Conservation (phyloP, 331 rosid species). For the Rhamnella rubrinervis region DNA sequence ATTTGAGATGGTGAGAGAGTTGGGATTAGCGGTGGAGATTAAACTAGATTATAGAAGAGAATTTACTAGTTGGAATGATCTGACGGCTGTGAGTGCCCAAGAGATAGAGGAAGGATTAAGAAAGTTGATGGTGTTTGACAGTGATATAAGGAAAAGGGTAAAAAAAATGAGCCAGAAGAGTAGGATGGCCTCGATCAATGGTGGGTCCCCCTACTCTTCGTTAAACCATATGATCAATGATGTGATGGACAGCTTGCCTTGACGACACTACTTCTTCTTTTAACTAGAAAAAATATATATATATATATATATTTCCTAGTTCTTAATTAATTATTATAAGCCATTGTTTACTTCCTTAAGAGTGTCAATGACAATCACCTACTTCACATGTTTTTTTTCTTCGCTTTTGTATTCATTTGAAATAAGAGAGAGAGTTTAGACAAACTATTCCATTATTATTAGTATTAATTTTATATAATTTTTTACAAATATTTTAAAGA, state of each 20-base stretch:
- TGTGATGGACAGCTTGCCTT: background rate
- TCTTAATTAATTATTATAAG: too few species aligned
- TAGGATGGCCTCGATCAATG: background rate
- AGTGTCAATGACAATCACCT: too few species aligned
- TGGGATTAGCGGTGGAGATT: conserved; percentile 11
- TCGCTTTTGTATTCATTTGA: too few species aligned
- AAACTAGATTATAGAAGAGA: conserved; percentile 1
- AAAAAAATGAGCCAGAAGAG: background rate
- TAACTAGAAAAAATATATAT: too few species aligned
- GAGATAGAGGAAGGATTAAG: conserved; percentile 1
- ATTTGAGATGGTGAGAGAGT: conserved; percentile 7
- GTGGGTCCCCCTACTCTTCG: conserved; percentile 10
- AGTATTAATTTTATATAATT: too few species aligned
- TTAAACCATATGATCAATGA: background rate
- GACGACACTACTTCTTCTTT: background rate
- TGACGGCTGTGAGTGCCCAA: background rate
- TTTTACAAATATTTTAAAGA: too few species aligned
- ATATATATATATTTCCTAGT: too few species aligned
- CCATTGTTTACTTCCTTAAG: too few species aligned
- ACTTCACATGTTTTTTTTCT: too few species aligned
- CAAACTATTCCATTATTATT: too few species aligned
- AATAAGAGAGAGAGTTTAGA: too few species aligned
- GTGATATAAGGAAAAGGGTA: conserved; percentile 2
- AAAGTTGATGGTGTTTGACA: background rate
- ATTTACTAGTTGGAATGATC: background rate